A percentile compares a stretch with the other conserved stretches of the same genome.
These are phyloP conservation scores for Limnanthes douglasii DNA, from an alignment of 345 rosid species.

Conservation along the genomic window DNA sequence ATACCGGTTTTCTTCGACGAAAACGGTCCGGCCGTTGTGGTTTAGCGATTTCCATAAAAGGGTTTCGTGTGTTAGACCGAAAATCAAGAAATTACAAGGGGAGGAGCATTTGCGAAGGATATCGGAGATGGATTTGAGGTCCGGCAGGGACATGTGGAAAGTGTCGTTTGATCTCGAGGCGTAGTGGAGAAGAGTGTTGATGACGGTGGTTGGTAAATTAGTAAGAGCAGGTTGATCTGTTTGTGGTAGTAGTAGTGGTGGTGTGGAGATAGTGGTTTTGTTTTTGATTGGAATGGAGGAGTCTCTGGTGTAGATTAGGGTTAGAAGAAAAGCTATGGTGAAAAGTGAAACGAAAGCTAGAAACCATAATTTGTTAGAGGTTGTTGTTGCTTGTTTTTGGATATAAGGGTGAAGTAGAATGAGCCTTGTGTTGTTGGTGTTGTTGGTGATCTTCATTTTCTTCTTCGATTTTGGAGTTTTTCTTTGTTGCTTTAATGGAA, in stretches of 20 bases:
- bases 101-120: constrained; percentile 61
- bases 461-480: not conserved
- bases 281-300: constrained; percentile 19
- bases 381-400: constrained; percentile 79
- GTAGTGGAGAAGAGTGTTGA: constrained; percentile 80
- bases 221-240: constrained; percentile 16
- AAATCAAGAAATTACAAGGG: constrained; percentile 81
- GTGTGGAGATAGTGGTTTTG: constrained; percentile 11
- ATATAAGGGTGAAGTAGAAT: constrained; percentile 88
- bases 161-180: constrained; percentile 67
- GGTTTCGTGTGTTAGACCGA: constrained; percentile 87
- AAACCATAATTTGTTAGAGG: constrained; percentile 77
- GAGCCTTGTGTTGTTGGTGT: constrained; percentile 65
- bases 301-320: constrained; percentile 69
- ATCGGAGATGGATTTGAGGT: constrained; percentile 73
- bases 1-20: constrained; percentile 83
- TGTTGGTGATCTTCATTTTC: constrained; percentile 51
- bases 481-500: not conserved
- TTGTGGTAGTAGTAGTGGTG: constrained; percentile 4
- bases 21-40: constrained; percentile 77
- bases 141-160: constrained; percentile 59
- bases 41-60: constrained; percentile 90
- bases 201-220: constrained; percentile 37
- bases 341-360: constrained; percentile 70
- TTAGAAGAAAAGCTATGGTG: constrained; percentile 67